phyloP scores from a whole-genome alignment of 2,329 filamentous ascomycete genomes.

The Alternaria longipes region DNA sequence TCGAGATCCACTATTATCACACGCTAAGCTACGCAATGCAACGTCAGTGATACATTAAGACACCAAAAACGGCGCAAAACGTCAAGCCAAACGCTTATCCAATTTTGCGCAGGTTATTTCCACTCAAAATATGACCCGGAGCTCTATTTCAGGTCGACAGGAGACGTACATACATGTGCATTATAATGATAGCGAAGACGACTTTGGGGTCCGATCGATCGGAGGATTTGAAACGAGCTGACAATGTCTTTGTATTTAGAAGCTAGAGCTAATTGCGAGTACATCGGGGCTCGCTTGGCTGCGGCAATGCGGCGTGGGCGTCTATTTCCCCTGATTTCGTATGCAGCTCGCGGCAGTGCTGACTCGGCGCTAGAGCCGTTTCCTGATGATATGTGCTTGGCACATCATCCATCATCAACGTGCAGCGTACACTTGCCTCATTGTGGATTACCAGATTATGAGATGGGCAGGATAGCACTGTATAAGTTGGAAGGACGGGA shows the following conservation, averaged over 20 bases:
- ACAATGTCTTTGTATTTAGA: slow-evolving; percentile 5
- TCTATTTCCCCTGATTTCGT: background rate
- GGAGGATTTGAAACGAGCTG: background rate
- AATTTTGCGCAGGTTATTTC: background rate
- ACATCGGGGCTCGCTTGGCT: slow-evolving; percentile 1
- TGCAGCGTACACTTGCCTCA: background rate
- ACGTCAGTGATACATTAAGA: background rate
- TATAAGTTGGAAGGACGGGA: background rate
- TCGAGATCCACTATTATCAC: background rate
- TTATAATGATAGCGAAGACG: background rate
- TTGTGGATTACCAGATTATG: background rate
- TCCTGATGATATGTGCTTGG: slow-evolving; percentile 6
- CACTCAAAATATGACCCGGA: background rate
- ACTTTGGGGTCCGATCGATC: background rate
- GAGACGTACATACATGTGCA: background rate
- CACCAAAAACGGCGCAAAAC: background rate
- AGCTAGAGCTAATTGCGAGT: background rate
- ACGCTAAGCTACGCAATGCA: background rate
- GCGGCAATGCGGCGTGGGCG: background rate
- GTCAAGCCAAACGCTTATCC: background rate
- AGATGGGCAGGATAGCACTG: background rate
- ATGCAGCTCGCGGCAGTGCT: slow-evolving; percentile 8
- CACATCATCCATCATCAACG: slow-evolving; percentile 4
- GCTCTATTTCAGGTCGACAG: background rate
- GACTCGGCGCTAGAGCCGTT: slow-evolving; percentile 8